Evolutionary conservation across 2,329 filamentous ascomycete genomes (phyloP).

Genomic region (Pyricularia sp.): DNA sequence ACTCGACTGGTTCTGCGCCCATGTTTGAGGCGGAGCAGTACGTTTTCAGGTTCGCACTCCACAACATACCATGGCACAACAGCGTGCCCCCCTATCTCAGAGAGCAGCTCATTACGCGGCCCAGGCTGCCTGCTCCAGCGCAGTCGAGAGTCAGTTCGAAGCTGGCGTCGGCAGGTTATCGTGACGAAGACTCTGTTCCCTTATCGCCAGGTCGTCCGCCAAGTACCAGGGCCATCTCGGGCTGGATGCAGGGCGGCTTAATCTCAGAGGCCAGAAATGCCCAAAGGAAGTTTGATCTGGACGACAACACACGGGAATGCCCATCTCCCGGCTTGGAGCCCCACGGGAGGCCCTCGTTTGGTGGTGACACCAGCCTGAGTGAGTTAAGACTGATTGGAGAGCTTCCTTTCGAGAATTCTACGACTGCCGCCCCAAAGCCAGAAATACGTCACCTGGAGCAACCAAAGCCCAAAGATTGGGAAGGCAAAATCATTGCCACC

Average conservation of each 20-base stretch:
- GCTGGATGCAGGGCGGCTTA: constrained; percentile 33
- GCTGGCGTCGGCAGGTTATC: constrained; percentile 11
- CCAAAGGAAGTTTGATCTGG: constrained; percentile 8
- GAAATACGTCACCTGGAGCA: neutral
- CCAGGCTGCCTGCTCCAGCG: constrained; percentile 61
- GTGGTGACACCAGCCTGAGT: neutral
- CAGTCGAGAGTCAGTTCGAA: constrained; percentile 49
- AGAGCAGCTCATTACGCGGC: constrained; percentile 55
- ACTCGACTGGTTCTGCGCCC: constrained; percentile 44
- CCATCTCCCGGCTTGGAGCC: neutral
- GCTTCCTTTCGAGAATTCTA: neutral
- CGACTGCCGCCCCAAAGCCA: too few species aligned
- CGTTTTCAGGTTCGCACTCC: constrained; percentile 67
- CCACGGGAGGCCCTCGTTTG: neutral
- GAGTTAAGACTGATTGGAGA: neutral
- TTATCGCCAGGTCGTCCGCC: constrained; percentile 29
- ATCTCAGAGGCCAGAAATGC: constrained; percentile 43
- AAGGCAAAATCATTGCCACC: constrained; percentile 27
- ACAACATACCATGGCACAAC: constrained; percentile 26
- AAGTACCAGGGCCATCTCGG: constrained; percentile 37
- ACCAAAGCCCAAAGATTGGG: neutral
- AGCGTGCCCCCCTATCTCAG: constrained; percentile 35
- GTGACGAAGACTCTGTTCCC: constrained; percentile 26
- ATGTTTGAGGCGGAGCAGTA: constrained; percentile 47
- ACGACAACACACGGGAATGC: neutral